Conservation (phyloP, 106 monocot species). For the Ottelia alismoides region DNA sequence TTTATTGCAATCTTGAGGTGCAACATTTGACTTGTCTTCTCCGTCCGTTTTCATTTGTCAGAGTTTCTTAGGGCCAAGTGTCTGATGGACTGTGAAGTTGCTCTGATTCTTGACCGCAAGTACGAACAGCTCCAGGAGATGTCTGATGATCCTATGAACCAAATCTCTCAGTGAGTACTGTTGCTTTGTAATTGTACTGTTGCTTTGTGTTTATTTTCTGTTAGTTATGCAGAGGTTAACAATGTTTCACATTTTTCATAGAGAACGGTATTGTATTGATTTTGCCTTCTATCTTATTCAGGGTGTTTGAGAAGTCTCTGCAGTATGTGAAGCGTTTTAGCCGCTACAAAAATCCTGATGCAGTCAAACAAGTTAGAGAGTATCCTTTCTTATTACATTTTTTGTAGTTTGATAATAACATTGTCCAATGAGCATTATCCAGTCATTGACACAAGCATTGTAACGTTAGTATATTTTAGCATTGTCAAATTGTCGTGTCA, state of each 20-base stretch:
- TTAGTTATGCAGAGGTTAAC: not conserved
- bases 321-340: slow-evolving; percentile 98
- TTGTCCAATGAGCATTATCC: too few species aligned
- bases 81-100: slow-evolving; percentile 72
- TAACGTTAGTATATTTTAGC: too few species aligned
- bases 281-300: too few species aligned
- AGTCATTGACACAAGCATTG: too few species aligned
- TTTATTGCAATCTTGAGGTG: too few species aligned
- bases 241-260: too few species aligned
- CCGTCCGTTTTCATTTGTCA: slow-evolving; percentile 13
- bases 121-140: slow-evolving; percentile 57
- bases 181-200: too few species aligned
- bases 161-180: slow-evolving; percentile 62
- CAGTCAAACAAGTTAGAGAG: slow-evolving; percentile 96
- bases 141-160: slow-evolving; percentile 52
- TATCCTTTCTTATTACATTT: slow-evolving; percentile 63
- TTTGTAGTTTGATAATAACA: not conserved
- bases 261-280: too few species aligned
- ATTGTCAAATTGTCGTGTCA: too few species aligned
- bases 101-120: slow-evolving; percentile 54
- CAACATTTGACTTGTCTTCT: too few species aligned
- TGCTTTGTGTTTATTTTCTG: not conserved
- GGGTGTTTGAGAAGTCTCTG: slow-evolving; percentile 95
- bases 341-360: slow-evolving; percentile 82
- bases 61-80: slow-evolving; percentile 77